Evolutionary conservation across 768 basidiomycete species (phyloP), one percentile per base, ranked within the genome.

Genomic region (Lepiota brunneoincarnata): DNA sequence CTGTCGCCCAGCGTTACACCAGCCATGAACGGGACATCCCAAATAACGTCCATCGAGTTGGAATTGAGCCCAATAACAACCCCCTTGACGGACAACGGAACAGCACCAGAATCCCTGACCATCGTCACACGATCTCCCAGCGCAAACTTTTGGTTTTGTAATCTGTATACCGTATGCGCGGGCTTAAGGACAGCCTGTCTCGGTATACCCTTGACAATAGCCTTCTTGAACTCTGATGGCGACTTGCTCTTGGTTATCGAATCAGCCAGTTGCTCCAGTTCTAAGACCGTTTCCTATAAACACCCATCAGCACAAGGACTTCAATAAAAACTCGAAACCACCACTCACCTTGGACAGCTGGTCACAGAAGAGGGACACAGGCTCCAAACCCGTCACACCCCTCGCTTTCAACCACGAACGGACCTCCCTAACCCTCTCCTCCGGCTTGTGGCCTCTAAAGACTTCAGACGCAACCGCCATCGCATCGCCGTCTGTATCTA

Each of bases 1-100:
- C 94, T 78, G 62, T 91, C 91, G 3, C 86, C 84, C 10, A 98
- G 73, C 0, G 91, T 97, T 2, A 81, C 78, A 6, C 97, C 97
- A 18, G 93, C 86, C 83, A 99, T 91, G 72, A 99, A 98, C 1
- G 93, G 80, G 20, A 89, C 86, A 67, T 99, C 97, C 91, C 97
- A 98, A 0, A 96, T 81, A 20, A 98, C 89, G 67, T 98, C 97
- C 81, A 98, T 89, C 3, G 88, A 83, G 64, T 87, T 90, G 2
- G 86, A 72, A 61, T 87, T 91, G 63, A 99, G 70, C 12, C 95
- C 92, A 49, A 98, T 82, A 21, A 98, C 94, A 14, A 96, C 92
- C 18, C 97, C 97, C 70, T 96, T 98, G 48, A 86, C 87, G 1
- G 86, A 84, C 12, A 98, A 75, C 1, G 95, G 93, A 0, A 98